Evolutionary conservation across 345 rosid species (phyloP).

Genomic region (Theobroma cacao): DNA sequence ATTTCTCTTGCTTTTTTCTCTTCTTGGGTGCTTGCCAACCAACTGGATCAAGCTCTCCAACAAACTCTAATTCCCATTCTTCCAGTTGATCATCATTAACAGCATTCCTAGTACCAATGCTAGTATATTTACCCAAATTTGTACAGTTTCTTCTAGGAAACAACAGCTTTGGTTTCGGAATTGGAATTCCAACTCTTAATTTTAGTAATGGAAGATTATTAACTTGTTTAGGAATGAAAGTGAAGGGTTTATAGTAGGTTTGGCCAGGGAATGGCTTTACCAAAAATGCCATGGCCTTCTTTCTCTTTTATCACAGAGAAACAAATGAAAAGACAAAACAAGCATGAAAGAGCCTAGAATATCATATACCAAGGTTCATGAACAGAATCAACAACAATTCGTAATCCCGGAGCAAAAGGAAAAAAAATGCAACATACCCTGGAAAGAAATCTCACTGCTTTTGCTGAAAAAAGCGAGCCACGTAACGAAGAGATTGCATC

Average conservation of each 20-base stretch:
- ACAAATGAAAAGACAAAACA: neutral
- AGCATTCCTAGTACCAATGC: slow-evolving; percentile 11
- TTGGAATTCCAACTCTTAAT: slow-evolving; percentile 23
- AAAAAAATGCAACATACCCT: neutral
- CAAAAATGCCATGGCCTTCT: slow-evolving; percentile 39
- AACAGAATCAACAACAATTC: neutral
- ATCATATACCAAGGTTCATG: neutral
- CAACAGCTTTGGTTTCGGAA: slow-evolving; percentile 18
- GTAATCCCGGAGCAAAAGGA: neutral
- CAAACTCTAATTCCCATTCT: slow-evolving; percentile 75
- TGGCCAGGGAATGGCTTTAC: slow-evolving; percentile 33
- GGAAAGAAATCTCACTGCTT: neutral
- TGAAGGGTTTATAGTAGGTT: slow-evolving; percentile 29
- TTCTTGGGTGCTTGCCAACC: slow-evolving; percentile 57
- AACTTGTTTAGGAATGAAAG: slow-evolving; percentile 26
- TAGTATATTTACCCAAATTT: slow-evolving; percentile 21
- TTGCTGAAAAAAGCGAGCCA: neutral
- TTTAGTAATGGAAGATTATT: slow-evolving; percentile 24
- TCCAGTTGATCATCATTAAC: slow-evolving; percentile 18
- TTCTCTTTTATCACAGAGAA: neutral
- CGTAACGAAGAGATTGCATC: neutral
- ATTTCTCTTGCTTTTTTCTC: slow-evolving; percentile 47
- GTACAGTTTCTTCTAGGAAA: slow-evolving; percentile 18
- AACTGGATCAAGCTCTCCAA: slow-evolving; percentile 70
- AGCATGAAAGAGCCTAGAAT: neutral